phyloP scores from a whole-genome alignment of 202 grass and related monocot genomes.

The Zizania palustris region DNA sequence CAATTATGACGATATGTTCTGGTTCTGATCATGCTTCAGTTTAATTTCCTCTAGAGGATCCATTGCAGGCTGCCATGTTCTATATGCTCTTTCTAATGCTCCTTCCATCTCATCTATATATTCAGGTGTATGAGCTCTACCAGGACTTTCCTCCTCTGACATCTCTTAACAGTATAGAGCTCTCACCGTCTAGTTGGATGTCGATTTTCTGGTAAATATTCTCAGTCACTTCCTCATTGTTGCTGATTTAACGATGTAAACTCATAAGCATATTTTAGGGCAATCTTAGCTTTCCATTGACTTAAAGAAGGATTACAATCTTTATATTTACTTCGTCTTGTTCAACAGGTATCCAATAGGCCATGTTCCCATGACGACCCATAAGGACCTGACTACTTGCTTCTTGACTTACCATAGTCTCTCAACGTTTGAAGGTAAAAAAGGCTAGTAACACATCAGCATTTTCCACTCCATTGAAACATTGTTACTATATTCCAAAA shows the following conservation, averaged over 20 bases:
- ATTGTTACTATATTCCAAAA: neutral
- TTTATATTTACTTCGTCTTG: conserved; percentile 8
- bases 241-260: neutral
- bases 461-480: neutral
- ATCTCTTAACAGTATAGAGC: conserved; percentile 51
- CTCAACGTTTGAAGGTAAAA: conserved; percentile 58
- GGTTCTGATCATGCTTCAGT: neutral
- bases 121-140: conserved; percentile 57
- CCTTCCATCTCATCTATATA: neutral
- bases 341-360: conserved; percentile 68
- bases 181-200: conserved; percentile 68
- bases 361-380: conserved; percentile 59
- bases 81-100: neutral
- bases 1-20: too few species aligned
- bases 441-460: neutral
- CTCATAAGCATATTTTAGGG: neutral
- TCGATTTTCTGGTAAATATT: conserved; percentile 41
- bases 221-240: neutral
- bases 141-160: conserved; percentile 26
- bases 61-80: neutral
- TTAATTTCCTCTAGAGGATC: neutral
- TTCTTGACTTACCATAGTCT: conserved; percentile 73
- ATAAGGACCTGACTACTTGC: conserved; percentile 56
- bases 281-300: neutral
- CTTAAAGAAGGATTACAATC: too few species aligned